Evolutionary conservation across 768 basidiomycete genomes (phyloP).

Genomic region (Tylopilus sp.): DNA sequence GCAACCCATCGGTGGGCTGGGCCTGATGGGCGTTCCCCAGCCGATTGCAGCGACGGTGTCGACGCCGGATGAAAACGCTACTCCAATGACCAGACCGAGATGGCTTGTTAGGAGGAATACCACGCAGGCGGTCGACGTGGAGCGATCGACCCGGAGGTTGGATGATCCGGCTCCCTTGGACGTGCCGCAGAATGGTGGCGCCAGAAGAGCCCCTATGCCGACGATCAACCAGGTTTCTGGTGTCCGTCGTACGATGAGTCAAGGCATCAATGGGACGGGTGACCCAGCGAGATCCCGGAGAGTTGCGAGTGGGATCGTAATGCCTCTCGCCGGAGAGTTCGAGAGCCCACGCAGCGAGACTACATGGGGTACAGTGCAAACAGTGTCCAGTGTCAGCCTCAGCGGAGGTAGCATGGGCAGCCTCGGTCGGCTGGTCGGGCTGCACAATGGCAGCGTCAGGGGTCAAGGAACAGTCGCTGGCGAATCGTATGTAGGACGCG

Average conservation of each 20-base stretch:
- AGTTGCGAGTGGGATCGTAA: constrained; percentile 7
- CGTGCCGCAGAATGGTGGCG: constrained; percentile 12
- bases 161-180: constrained; percentile 14
- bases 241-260: constrained; percentile 19
- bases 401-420: constrained; percentile 26
- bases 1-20: constrained; percentile 21
- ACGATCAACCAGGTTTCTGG: constrained; percentile 11
- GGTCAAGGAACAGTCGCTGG: constrained; percentile 21
- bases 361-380: constrained; percentile 35
- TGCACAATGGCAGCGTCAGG: constrained; percentile 29
- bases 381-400: constrained; percentile 18
- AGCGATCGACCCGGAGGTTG: constrained; percentile 18
- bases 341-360: constrained; percentile 34
- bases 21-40: constrained; percentile 26
- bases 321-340: constrained; percentile 14
- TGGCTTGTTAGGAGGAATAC: constrained; percentile 25
- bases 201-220: constrained; percentile 19
- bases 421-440: constrained; percentile 29
- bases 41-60: constrained; percentile 24
- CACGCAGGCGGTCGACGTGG: constrained; percentile 15
- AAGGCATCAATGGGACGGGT: constrained; percentile 7
- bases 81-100: constrained; percentile 20
- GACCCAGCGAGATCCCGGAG: constrained; percentile 7
- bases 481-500: constrained; percentile 19
- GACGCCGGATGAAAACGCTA: constrained; percentile 26